These are phyloP conservation scores for Globisporangium ultimum DNA, from an alignment of 352 stramenopile species.

Conservation along the genomic window DNA sequence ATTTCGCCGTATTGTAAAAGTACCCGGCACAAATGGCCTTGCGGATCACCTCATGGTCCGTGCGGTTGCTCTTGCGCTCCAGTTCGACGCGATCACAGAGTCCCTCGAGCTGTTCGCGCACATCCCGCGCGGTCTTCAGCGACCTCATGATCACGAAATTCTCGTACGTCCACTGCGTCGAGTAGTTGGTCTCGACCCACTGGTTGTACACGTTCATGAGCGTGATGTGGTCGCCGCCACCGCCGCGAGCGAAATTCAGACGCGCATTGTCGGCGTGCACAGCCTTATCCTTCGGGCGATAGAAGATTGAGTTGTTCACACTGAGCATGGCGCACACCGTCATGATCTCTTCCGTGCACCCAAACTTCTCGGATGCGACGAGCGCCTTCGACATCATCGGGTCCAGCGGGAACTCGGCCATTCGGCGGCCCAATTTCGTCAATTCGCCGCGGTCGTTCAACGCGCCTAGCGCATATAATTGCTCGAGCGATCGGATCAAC, in stretches of 20 bases:
- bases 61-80: slow-evolving; percentile 79
- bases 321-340: slow-evolving; percentile 98
- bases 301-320: slow-evolving; percentile 98
- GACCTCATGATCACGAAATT: slow-evolving; percentile 97
- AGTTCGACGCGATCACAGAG: slow-evolving; percentile 99
- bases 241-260: slow-evolving; percentile 96
- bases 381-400: slow-evolving; percentile 95
- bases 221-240: slow-evolving; percentile 96
- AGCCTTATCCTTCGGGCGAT: slow-evolving; percentile 98
- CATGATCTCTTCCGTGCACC: slow-evolving; percentile 92
- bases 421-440: slow-evolving; percentile 93
- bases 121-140: slow-evolving; percentile 97
- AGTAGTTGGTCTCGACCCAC: slow-evolving; percentile 98
- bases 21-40: slow-evolving; percentile 98
- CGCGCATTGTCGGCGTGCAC: slow-evolving; percentile 98
- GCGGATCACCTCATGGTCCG: slow-evolving; percentile 92
- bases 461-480: slow-evolving; percentile 98
- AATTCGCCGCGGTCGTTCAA: slow-evolving; percentile 98
- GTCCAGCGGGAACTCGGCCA: slow-evolving; percentile 96
- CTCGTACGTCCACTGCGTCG: slow-evolving; percentile 94
- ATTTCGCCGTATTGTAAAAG: slow-evolving; percentile 99
- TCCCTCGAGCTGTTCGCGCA: slow-evolving; percentile 98
- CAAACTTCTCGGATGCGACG: slow-evolving; percentile 90
- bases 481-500: slow-evolving; percentile 97
- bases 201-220: slow-evolving; percentile 98